Percentiles rank a stretch among this genome's conserved stretches.
phyloP scores from a whole-genome alignment of 177 flowering plant species.

The Vitis hybrid region DNA sequence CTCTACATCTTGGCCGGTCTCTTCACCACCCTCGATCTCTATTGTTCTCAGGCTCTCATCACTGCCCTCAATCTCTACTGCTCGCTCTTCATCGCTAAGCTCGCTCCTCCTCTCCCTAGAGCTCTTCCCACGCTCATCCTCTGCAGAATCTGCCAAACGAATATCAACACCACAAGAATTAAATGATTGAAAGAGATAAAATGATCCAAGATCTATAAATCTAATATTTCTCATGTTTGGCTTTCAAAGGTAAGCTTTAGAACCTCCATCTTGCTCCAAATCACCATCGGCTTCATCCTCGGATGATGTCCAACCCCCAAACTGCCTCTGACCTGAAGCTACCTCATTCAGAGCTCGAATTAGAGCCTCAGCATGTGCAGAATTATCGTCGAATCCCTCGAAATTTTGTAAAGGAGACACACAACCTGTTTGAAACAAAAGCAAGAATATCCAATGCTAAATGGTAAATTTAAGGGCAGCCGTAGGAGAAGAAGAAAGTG shows the following conservation, averaged over 20 bases:
- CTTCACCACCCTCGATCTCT: background rate
- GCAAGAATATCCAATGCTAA: background rate
- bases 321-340: background rate
- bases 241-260: background rate
- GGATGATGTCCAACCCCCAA: background rate
- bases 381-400: background rate
- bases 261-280: background rate
- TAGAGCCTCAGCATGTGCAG: background rate
- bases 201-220: background rate
- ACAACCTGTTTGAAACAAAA: background rate
- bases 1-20: background rate
- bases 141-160: slow-evolving; percentile 4
- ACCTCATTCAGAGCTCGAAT: background rate
- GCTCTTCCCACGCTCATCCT: background rate
- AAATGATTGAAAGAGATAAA: background rate
- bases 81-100: background rate
- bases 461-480: background rate
- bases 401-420: background rate
- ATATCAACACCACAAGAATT: background rate
- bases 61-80: background rate
- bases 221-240: background rate
- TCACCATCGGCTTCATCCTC: background rate
- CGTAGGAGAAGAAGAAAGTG: background rate
- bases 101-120: background rate
- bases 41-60: background rate